Base-by-base conservation (phyloP, 495 filamentous ascomycete genomes). In the Neurospora tetrasperma region DNA sequence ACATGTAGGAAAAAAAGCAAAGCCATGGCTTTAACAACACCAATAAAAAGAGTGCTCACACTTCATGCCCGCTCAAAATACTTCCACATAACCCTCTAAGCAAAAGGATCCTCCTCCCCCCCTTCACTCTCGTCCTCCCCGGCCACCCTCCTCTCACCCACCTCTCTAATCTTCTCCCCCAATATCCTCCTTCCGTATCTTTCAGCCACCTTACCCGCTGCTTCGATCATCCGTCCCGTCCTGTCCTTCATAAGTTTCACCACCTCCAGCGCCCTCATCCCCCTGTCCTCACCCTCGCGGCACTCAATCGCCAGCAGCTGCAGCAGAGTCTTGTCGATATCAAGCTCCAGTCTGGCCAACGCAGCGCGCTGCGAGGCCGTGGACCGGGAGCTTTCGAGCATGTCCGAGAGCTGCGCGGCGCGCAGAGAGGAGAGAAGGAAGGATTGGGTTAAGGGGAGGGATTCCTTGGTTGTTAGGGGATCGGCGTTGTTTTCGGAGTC, bases 301-400 rank as follows among this genome's bases (percentile, higher is more conserved):
- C 96, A 98, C 85, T 97, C 96, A 35, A 90, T 84, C 41, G 93
- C 94, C 80, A 99, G 84, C 79, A 99, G 86, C 84, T 97, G 95
- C 73, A 99, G 84, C 46, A 99, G 84, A 27, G 89, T 88, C 82
- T 96, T 96, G 82, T 99, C 93, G 71, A 96, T 87, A 62, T 93
- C 92, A 41, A 93, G 81, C 78, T 97, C 93, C 44, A 91, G 86
- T 41, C 89, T 84, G 12, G 88, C 86, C 35, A 97, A 83, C 71
- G 89, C 87, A 1, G 89, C 84, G n/a, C 90, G 89, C 78, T 97
- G 91, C 18, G 84, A 82, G 7, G 74, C 74, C 10, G 82, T 84
- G 18, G 79, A 87, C 9, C 85, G 82, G 62, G 88, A 91, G 78
- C 85, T 80, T 73, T 93, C 79, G 72, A 92, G 79, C 2, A 92